A percentile compares a stretch with the other conserved stretches of the same genome.
These are phyloP conservation scores for Phytophthora europaea DNA, from an alignment of 352 stramenopile genomes.

Conservation along the genomic window DNA sequence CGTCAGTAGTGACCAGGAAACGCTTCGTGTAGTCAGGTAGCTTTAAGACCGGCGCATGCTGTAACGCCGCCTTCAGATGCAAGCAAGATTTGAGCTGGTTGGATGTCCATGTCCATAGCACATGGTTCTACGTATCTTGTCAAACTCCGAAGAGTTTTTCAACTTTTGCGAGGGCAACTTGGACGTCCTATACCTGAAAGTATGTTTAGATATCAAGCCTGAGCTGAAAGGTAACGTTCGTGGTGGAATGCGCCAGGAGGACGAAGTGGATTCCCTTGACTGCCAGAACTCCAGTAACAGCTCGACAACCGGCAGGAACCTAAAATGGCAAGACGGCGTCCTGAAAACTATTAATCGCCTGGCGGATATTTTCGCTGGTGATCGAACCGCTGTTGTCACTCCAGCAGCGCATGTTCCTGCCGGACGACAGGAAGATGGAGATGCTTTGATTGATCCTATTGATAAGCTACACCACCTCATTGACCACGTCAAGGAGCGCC, in stretches of 20 bases:
- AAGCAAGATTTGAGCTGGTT: conserved; percentile 25
- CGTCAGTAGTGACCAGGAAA: neutral
- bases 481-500: neutral
- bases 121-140: conserved; percentile 26
- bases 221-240: neutral
- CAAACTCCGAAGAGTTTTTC: neutral
- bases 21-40: conserved; percentile 25
- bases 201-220: neutral
- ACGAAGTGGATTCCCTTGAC: neutral
- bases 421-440: neutral
- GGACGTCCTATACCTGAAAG: neutral
- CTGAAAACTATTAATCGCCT: neutral
- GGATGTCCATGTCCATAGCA: conserved; percentile 24
- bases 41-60: conserved; percentile 32
- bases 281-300: neutral
- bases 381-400: neutral
- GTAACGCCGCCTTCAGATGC: conserved; percentile 35
- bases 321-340: neutral
- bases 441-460: neutral
- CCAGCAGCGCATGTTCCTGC: neutral
- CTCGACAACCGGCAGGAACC: neutral
- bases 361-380: neutral
- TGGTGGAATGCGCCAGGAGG: neutral
- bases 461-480: neutral
- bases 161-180: neutral